phyloP scores from a whole-genome alignment of 176 grass and related monocot species.

The Oryza punctata region DNA sequence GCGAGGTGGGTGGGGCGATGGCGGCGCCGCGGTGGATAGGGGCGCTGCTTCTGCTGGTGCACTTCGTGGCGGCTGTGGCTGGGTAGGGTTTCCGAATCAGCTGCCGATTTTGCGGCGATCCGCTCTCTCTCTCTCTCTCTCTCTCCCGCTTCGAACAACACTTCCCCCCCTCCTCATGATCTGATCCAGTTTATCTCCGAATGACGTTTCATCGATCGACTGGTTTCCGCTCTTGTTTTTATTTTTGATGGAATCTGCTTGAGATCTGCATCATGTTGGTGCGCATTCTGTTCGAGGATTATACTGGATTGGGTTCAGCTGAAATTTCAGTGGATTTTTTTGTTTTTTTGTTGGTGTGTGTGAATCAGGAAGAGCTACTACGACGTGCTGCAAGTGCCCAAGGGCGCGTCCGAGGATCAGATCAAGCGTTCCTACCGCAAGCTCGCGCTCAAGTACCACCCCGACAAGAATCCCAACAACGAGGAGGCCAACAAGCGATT shows the following conservation, averaged over 20 bases:
- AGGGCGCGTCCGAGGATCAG: constrained; percentile 94
- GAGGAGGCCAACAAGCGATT: constrained; percentile 95
- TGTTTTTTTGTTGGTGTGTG: background rate
- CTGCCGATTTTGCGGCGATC: too few species aligned
- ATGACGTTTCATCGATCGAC: too few species aligned
- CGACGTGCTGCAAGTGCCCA: constrained; percentile 87
- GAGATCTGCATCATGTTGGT: constrained; percentile 17
- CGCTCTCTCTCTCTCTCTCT: too few species aligned
- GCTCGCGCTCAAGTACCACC: constrained; percentile 98
- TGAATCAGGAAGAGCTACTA: constrained; percentile 87
- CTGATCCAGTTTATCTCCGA: background rate
- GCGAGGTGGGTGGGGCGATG: background rate
- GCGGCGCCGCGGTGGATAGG: constrained; percentile 23
- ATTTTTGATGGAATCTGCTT: background rate
- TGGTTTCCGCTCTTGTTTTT: background rate
- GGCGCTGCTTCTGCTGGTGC: constrained; percentile 37
- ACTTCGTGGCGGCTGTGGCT: constrained; percentile 31
- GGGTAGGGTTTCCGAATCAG: constrained; percentile 43
- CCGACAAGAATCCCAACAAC: constrained; percentile 89
- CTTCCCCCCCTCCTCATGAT: background rate
- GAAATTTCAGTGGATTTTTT: background rate
- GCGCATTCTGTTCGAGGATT: background rate
- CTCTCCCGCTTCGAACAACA: background rate
- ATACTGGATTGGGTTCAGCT: background rate
- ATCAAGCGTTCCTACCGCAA: constrained; percentile 98